Evolutionary conservation across 1,139 yeast genomes (phyloP), one percentile per base, ranked within the genome.

Genomic region (Scheffersomyces quercinus): DNA sequence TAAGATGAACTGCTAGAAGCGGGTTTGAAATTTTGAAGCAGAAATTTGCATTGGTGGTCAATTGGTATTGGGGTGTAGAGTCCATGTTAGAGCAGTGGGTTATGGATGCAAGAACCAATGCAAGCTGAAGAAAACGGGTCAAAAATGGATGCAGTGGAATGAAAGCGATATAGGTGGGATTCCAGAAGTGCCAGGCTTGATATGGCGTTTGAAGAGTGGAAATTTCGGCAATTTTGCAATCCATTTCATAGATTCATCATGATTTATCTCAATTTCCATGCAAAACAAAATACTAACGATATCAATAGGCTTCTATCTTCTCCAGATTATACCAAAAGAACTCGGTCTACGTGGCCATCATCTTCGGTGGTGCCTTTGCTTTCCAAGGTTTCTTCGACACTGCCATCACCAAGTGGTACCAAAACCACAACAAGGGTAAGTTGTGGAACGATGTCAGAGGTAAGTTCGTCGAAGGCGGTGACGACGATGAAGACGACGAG

Each of bases 381-480:
- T 91, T 91, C 81, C 96, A 93, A 76, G 85, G 75, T 50, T 82
- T 81, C 61, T 91, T 90, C 66, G 96, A 90, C 70, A 70, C 74
- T 52, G 85, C 82, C 52, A 79, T 91, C 54, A 91, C 90, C 66
- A 67, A 66, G 44, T 86, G 89, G 87, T 93, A 86, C 77, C 96
- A 88, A 67, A 73, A 73, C 69, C 88, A 86, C 77, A 93, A 93
- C 83, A 79, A 78, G 66, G 99, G 98, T 60, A 93, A 93, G 77
- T 89, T 90, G 76, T 93, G 99, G 99, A 84, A 87, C 67, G 98
- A 93, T 62, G 88, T 93, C 66, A 88, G 87, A 75, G 75, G 74
- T 54, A 79, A 77, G 57, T 79, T 82, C 55, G 73, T 71, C 46
- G 85, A 72, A 53, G 82, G 76, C 54, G 86, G 73, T 49, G 85